Evolutionary conservation across 129 eudicot species (phyloP).

Genomic region (Arctium lappa): DNA sequence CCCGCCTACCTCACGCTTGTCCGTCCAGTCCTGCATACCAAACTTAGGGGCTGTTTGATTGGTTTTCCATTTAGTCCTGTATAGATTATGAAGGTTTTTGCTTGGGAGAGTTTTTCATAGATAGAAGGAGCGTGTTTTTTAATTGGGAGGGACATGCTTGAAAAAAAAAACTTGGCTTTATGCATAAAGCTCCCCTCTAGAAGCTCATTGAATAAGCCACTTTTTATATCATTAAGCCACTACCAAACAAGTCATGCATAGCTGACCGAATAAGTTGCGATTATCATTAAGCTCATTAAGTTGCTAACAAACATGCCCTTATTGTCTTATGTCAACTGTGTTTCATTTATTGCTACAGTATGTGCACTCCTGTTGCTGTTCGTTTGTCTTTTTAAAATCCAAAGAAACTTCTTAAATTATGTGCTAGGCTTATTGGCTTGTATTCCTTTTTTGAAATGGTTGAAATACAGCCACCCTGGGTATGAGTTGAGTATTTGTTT

Average conservation of each 20-base stretch:
- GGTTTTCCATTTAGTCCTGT: background rate
- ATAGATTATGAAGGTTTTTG: too few species aligned
- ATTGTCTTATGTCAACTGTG: background rate
- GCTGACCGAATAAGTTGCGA: background rate
- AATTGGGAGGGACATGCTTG: background rate
- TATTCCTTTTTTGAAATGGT: background rate
- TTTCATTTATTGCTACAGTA: background rate
- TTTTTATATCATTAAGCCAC: background rate
- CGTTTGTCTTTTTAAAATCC: background rate
- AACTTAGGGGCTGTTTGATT: too few species aligned
- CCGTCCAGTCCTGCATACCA: too few species aligned
- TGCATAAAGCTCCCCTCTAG: background rate
- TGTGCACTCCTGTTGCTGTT: background rate
- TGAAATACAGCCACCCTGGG: background rate
- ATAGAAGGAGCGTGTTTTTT: background rate
- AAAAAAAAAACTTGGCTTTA: background rate
- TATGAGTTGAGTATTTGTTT: slow-evolving; percentile 1
- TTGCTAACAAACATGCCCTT: background rate
- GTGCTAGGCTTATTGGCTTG: background rate
- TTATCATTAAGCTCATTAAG: background rate
- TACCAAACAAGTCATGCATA: background rate
- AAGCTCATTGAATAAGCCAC: background rate
- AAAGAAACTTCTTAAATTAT: background rate
- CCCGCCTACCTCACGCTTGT: too few species aligned
- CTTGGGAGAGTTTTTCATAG: background rate